Percentiles rank a stretch among this genome's conserved stretches.
Conservation (phyloP, 768 basidiomycete species). For the Collybia nuda region DNA sequence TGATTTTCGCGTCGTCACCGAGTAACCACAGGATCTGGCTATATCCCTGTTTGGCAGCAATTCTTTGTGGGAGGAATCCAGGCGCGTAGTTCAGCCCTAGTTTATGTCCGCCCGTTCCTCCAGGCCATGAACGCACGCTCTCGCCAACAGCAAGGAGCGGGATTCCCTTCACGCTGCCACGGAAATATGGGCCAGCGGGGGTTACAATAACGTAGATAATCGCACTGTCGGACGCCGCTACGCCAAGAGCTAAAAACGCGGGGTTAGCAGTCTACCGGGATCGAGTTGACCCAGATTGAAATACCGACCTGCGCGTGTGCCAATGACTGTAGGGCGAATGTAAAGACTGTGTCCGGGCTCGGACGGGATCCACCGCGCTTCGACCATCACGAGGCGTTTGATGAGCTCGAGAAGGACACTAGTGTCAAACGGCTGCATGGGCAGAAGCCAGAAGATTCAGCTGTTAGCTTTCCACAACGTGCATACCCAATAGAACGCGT, state of each 20-base stretch:
- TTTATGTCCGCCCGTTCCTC: conserved; percentile 80
- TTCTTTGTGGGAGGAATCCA: conserved; percentile 60
- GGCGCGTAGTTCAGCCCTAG: conserved; percentile 68
- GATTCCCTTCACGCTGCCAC: conserved; percentile 57
- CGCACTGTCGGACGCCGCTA: conserved; percentile 71
- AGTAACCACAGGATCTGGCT: conserved; percentile 80
- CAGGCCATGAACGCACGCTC: conserved; percentile 47
- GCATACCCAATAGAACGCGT: conserved; percentile 24
- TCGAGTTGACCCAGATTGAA: no score
- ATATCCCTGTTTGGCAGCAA: conserved; percentile 68
- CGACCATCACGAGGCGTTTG: conserved; percentile 67
- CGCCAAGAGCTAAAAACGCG: conserved; percentile 50
- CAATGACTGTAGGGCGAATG: conserved; percentile 78
- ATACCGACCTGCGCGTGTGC: conserved; percentile 40
- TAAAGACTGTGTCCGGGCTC: conserved; percentile 79
- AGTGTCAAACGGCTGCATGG: conserved; percentile 63
- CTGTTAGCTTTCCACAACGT: background rate
- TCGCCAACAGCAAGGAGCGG: conserved; percentile 41
- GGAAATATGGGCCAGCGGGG: conserved; percentile 78
- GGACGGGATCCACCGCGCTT: conserved; percentile 84
- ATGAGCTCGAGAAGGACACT: conserved; percentile 70
- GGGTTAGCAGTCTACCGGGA: no score
- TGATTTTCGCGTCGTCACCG: conserved; percentile 49
- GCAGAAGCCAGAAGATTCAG: background rate
- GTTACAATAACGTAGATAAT: conserved; percentile 73